These are phyloP conservation scores for Vicia faba DNA, from an alignment of 306 rosid species.

Conservation along the genomic window DNA sequence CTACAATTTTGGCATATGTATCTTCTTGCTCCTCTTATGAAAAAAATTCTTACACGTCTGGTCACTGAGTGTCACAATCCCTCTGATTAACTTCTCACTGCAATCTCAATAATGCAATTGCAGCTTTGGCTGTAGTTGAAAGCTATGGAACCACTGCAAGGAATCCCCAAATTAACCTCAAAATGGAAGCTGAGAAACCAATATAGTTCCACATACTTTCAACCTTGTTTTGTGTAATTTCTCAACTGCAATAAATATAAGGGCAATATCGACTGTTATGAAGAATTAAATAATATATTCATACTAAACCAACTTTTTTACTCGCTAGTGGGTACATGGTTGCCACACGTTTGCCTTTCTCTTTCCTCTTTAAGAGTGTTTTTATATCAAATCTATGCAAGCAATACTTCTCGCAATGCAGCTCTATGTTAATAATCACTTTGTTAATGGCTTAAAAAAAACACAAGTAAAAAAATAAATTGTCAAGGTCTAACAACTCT, in stretches of 20 bases:
- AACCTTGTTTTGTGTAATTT: slow-evolving; percentile 26
- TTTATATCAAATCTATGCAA: too few species aligned
- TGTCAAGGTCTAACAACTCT: too few species aligned
- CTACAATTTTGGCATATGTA: slow-evolving; percentile 18
- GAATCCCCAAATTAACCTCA: slow-evolving; percentile 31
- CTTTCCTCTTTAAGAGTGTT: too few species aligned
- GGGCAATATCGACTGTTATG: background rate
- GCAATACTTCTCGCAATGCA: too few species aligned
- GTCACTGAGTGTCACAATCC: slow-evolving; percentile 36
- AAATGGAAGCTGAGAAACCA: slow-evolving; percentile 13
- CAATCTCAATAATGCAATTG: slow-evolving; percentile 35
- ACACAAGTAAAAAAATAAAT: too few species aligned
- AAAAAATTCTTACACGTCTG: slow-evolving; percentile 3
- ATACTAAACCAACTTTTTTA: too few species aligned
- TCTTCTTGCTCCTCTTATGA: slow-evolving; percentile 8
- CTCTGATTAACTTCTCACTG: slow-evolving; percentile 17
- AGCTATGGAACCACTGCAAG: slow-evolving; percentile 30
- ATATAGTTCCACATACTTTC: slow-evolving; percentile 5
- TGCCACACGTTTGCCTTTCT: too few species aligned
- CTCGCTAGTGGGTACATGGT: too few species aligned
- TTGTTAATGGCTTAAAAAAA: too few species aligned
- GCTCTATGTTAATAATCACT: too few species aligned
- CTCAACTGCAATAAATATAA: background rate
- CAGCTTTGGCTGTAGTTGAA: slow-evolving; percentile 38
- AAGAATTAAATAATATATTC: background rate